Conservation (phyloP, 2,329 filamentous ascomycete genomes). For the Cladosporium sp. region DNA sequence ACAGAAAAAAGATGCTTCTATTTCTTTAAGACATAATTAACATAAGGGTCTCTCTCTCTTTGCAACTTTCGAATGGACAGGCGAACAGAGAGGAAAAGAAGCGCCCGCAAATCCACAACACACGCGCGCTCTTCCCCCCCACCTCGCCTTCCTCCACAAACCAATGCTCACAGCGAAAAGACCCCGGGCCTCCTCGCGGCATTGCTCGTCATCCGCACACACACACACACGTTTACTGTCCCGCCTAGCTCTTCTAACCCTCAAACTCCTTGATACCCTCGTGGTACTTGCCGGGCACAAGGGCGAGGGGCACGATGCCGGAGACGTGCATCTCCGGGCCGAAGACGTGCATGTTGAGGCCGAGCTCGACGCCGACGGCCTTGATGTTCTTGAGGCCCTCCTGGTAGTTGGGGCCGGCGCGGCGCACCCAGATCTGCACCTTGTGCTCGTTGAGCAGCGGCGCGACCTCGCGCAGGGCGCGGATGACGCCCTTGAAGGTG, state of each 20-base stretch:
- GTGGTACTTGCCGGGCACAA: conserved; percentile 54
- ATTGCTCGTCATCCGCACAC: too few relatives aligned
- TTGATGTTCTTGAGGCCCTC: conserved; percentile 99
- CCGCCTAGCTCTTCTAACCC: conserved; percentile 30
- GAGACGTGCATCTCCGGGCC: conserved; percentile 82
- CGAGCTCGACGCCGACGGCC: conserved; percentile 85
- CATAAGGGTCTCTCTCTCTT: not conserved
- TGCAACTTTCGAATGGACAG: not conserved
- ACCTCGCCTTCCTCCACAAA: not conserved
- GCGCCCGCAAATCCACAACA: not conserved
- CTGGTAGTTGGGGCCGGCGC: conserved; percentile 95
- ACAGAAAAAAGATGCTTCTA: not conserved
- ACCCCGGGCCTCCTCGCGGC: not conserved
- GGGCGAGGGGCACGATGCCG: conserved; percentile 89
- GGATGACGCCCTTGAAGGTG: conserved; percentile 99
- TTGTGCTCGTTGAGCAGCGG: conserved; percentile 89
- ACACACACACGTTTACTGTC: too few relatives aligned
- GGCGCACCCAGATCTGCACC: conserved; percentile 91
- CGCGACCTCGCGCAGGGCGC: conserved; percentile 84
- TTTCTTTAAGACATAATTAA: not conserved
- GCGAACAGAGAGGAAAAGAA: not conserved
- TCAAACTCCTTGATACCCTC: conserved; percentile 57
- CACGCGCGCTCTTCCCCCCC: not conserved
- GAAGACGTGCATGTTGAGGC: conserved; percentile 88
- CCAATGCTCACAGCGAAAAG: conserved; percentile 4